Evolutionary conservation across 2,329 filamentous ascomycete species (phyloP).

Genomic region (Trichoderma koningii): DNA sequence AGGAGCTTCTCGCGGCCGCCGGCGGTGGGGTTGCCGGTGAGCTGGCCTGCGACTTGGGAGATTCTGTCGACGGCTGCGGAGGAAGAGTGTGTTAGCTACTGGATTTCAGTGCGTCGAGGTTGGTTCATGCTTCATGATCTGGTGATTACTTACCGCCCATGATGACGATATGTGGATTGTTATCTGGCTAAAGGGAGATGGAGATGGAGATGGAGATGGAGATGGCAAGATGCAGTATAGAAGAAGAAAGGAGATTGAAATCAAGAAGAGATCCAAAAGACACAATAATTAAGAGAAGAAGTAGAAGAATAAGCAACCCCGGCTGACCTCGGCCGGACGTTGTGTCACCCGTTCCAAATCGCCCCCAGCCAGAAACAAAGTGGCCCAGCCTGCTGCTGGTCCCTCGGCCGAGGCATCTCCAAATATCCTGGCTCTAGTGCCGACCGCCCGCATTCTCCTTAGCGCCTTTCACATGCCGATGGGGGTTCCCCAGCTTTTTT

Average conservation of each 20-base stretch:
- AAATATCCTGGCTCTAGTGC: slow-evolving; percentile 13
- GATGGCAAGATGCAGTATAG: neutral
- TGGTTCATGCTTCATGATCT: no score
- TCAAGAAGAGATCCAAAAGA: neutral
- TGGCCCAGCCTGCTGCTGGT: slow-evolving; percentile 25
- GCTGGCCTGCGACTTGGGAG: slow-evolving; percentile 63
- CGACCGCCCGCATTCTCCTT: slow-evolving; percentile 28
- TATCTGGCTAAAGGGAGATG: neutral
- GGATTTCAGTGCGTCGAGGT: neutral
- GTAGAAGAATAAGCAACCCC: slow-evolving; percentile 4
- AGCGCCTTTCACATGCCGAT: slow-evolving; percentile 28
- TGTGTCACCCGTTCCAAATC: slow-evolving; percentile 14
- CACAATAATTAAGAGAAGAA: neutral
- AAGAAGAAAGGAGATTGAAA: neutral
- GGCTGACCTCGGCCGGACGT: slow-evolving; percentile 24
- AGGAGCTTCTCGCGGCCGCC: slow-evolving; percentile 59
- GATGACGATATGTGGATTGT: slow-evolving; percentile 30
- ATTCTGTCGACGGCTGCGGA: slow-evolving; percentile 58
- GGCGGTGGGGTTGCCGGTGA: slow-evolving; percentile 60
- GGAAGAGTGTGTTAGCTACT: slow-evolving; percentile 25
- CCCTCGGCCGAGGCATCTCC: slow-evolving; percentile 40
- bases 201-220: no score
- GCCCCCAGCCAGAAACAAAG: neutral
- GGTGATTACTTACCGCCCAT: slow-evolving; percentile 43
- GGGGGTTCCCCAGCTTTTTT: slow-evolving; percentile 23